A percentile compares a stretch with the other conserved stretches of the same genome.
phyloP scores from a whole-genome alignment of 352 stramenopile genomes.

The Pythium angustatum region DNA sequence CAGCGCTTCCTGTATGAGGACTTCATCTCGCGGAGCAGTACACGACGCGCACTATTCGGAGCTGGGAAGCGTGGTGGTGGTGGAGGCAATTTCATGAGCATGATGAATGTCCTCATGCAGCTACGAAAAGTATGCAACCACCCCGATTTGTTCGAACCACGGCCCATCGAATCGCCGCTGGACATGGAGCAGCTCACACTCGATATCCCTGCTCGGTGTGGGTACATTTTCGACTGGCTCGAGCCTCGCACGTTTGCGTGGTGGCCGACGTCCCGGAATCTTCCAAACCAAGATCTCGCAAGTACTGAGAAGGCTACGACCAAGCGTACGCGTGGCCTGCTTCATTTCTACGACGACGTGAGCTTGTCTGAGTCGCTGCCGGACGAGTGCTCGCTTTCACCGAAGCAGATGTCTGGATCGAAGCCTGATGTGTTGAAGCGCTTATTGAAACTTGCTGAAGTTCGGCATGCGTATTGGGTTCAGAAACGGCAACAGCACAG shows the following conservation, averaged over 20 bases:
- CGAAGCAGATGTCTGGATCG: not conserved
- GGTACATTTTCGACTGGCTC: conserved; percentile 47
- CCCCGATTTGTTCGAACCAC: conserved; percentile 97
- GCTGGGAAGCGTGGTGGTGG: conserved; percentile 47
- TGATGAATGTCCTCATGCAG: conserved; percentile 99
- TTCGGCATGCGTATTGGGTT: conserved; percentile 9
- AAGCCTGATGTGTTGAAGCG: conserved; percentile 19
- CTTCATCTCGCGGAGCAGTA: conserved; percentile 96
- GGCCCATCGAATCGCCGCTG: conserved; percentile 96
- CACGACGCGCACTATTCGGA: conserved; percentile 89
- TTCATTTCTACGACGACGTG: conserved; percentile 30
- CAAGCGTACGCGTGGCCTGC: not conserved
- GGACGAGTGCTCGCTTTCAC: conserved; percentile 9
- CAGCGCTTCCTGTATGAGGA: conserved; percentile 98
- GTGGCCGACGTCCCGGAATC: conserved; percentile 38
- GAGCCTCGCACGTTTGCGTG: conserved; percentile 24
- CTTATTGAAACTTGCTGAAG: conserved; percentile 4
- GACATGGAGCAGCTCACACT: conserved; percentile 54
- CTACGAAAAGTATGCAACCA: conserved; percentile 98
- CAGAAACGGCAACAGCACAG: conserved; percentile 4
- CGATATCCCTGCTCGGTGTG: conserved; percentile 37
- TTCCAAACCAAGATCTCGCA: conserved; percentile 48
- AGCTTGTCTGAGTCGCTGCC: conserved; percentile 10
- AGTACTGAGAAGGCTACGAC: conserved; percentile 8
- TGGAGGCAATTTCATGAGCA: conserved; percentile 94